Conservation (phyloP, 495 filamentous ascomycete genomes). For the Tricharina praecox region DNA sequence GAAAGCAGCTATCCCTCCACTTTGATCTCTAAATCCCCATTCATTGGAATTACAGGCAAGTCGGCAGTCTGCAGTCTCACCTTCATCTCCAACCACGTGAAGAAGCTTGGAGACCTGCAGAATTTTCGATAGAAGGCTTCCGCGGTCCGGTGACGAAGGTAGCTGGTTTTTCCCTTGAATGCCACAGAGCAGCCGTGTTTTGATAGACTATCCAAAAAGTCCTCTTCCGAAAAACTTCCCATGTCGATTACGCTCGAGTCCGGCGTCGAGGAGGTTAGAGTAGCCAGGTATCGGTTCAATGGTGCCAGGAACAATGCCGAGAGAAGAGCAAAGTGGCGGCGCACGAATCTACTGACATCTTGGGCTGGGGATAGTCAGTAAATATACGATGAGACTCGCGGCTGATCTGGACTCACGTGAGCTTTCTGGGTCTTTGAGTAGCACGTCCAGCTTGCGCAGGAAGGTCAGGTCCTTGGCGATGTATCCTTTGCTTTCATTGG, state of each 20-base stretch:
- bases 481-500: slow-evolving; percentile 23
- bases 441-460: slow-evolving; percentile 21
- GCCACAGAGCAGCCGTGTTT: slow-evolving; percentile 25
- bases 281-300: slow-evolving; percentile 25
- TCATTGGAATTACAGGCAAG: not conserved
- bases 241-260: slow-evolving; percentile 22
- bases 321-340: slow-evolving; percentile 24
- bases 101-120: slow-evolving; percentile 22
- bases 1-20: not conserved
- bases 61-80: slow-evolving; percentile 10
- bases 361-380: slow-evolving; percentile 12
- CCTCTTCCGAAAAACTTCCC: slow-evolving; percentile 24
- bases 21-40: too few species aligned
- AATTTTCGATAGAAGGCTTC: slow-evolving; percentile 27
- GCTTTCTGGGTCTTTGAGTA: slow-evolving; percentile 17
- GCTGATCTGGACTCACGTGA: slow-evolving; percentile 20
- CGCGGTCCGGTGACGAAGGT: slow-evolving; percentile 14
- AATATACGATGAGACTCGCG: too few species aligned
- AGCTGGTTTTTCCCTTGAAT: slow-evolving; percentile 26
- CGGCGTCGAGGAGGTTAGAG: slow-evolving; percentile 10
- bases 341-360: slow-evolving; percentile 18
- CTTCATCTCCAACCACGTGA: slow-evolving; percentile 27
- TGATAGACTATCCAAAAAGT: slow-evolving; percentile 22
- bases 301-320: slow-evolving; percentile 23
- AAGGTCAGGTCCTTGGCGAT: slow-evolving; percentile 23